Conservation (phyloP, 108 stramenopile genomes). For the Pseudonitzschia multiseries region DNA sequence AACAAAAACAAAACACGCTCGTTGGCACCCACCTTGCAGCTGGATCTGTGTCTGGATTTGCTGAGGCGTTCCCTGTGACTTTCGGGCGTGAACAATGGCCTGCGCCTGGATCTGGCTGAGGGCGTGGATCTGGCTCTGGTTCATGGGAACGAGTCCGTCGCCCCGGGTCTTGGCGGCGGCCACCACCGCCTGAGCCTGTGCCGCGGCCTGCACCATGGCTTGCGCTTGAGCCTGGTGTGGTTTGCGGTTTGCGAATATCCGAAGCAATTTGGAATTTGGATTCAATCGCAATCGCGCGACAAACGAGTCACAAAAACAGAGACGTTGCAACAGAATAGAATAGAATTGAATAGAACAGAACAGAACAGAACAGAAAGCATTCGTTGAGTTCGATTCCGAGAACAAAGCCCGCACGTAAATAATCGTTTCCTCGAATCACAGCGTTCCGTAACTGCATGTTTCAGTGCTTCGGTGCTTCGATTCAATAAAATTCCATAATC, state of each 20-base stretch:
- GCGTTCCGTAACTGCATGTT: too few species aligned
- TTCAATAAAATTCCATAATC: too few species aligned
- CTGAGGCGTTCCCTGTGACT: conserved; percentile 57
- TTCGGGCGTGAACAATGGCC: conserved; percentile 86
- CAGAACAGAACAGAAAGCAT: conserved; percentile 2
- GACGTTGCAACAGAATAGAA: background rate
- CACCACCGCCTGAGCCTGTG: conserved; percentile 87
- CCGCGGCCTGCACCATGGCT: conserved; percentile 88
- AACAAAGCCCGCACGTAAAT: too few species aligned
- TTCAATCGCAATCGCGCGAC: too few species aligned
- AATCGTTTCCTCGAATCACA: too few species aligned
- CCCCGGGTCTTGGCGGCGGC: conserved; percentile 82
- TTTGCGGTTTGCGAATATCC: too few species aligned
- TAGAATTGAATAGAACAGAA: background rate
- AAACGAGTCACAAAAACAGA: too few species aligned
- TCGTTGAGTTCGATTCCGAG: background rate
- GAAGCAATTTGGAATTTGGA: too few species aligned
- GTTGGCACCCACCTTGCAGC: conserved; percentile 42
- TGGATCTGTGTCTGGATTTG: conserved; percentile 85
- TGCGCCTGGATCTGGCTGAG: conserved; percentile 82
- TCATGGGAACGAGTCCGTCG: conserved; percentile 72
- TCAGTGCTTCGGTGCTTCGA: too few species aligned
- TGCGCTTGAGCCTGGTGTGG: conserved; percentile 67
- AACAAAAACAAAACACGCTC: too few species aligned
- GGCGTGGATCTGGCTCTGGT: conserved; percentile 66